Base-by-base conservation (phyloP, 2,329 filamentous ascomycete species). In the Pseudocercospora cruenta region DNA sequence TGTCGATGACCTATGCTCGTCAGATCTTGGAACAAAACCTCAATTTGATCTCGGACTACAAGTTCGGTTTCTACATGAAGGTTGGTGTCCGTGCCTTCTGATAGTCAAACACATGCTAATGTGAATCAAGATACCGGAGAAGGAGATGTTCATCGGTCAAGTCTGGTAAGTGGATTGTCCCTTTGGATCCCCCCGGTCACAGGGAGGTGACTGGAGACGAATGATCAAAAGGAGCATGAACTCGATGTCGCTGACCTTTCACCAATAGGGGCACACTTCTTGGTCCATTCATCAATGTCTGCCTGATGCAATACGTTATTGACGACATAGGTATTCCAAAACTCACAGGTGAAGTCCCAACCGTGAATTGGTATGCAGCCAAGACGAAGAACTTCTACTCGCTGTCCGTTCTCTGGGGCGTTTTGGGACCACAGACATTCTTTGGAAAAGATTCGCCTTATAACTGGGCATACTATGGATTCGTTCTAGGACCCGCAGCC, bases 61-160 rank as follows among this genome's bases (percentile, higher is more conserved):
- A 79, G 54, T 78, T 79, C 33, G 77, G 77, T 4, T 78, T 78
- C 67, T 79, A 78, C 70, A 79, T 79, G 76, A 79, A 78, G 51
- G 51, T 33, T 31, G 12, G 51, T 24, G 4, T 1, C 21, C 5
- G 12, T 26, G 14, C 19, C 24, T 26, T 6, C 4, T 10, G 14
- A 2, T 14, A 9, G 19, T 26, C 22, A 4, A 5, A n/a, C 10
- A n/a, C n/a, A 55, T n/a, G 51, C 51, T 55, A 16, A 55, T 21
- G 5, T 19, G 31, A 4, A n/a, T 16, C 26, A 28, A 55, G 65
- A 77, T 79, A 22, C 77, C 77, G 7, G 76, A 78, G 65, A 71
- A 63, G 39, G 75, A 78, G 65, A 78, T 79, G 76, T 78, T 79
- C 55, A 72, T 72, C 59, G 76, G 69, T 3, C 78, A 79, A 58